phyloP scores from a whole-genome alignment of 2,329 filamentous ascomycete species.

The Proliferodiscus dingleyae region DNA sequence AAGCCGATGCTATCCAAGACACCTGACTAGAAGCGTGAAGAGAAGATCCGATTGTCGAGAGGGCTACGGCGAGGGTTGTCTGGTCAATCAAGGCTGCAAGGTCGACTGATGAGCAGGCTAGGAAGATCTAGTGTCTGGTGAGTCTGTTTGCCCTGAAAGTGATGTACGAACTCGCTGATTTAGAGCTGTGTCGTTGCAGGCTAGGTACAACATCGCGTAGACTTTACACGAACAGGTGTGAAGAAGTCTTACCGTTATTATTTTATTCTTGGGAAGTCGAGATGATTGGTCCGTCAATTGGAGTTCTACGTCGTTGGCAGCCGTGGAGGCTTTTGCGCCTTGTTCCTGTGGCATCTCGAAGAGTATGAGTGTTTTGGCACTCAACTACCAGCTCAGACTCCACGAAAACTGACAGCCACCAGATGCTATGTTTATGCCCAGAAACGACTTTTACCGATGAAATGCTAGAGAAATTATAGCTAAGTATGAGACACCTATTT shows the following conservation, averaged over 20 bases:
- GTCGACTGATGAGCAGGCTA: constrained; percentile 52
- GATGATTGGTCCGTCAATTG: background rate
- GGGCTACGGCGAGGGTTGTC: constrained; percentile 50
- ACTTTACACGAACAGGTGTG: too few species aligned
- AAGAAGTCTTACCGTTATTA: background rate
- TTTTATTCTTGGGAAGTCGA: background rate
- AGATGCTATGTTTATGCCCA: too few species aligned
- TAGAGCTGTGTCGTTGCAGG: too few species aligned
- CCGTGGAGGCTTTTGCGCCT: background rate
- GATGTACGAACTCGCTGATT: too few species aligned
- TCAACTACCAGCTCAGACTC: too few species aligned
- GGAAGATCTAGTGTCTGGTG: constrained; percentile 42
- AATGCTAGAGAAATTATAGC: too few species aligned
- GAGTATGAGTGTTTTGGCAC: background rate
- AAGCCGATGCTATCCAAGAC: constrained; percentile 51
- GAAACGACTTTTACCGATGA: too few species aligned
- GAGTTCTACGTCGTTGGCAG: background rate
- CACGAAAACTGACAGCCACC: too few species aligned
- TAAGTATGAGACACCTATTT: too few species aligned
- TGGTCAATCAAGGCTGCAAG: constrained; percentile 53
- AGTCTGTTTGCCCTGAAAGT: too few species aligned
- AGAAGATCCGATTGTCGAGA: constrained; percentile 49
- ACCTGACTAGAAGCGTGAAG: constrained; percentile 45
- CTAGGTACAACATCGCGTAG: too few species aligned
- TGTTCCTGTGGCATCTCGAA: background rate